Conservation (phyloP, 495 filamentous ascomycete species). For the Glonium stellatum region DNA sequence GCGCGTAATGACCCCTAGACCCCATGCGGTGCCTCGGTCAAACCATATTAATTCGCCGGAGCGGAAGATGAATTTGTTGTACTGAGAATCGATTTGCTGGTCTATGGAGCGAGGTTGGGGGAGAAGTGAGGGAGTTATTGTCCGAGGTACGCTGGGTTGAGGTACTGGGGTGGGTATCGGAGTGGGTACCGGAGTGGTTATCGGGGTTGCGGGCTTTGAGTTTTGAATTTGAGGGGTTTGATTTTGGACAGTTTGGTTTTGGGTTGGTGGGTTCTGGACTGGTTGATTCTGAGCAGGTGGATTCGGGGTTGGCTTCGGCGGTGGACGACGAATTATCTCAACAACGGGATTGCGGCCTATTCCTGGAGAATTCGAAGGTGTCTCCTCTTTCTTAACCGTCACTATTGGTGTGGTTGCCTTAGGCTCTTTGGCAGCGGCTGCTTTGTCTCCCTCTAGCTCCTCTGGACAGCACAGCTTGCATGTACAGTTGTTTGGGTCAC, state of each 20-base stretch:
- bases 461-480: constrained; percentile 49
- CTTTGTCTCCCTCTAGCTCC: constrained; percentile 34
- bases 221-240: background rate
- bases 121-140: constrained; percentile 34
- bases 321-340: background rate
- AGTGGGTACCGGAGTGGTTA: background rate
- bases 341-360: background rate
- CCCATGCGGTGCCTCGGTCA: constrained; percentile 49
- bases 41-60: constrained; percentile 57
- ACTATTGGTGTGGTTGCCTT: constrained; percentile 16
- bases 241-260: background rate
- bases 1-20: constrained; percentile 45
- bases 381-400: constrained; percentile 29
- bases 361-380: background rate
- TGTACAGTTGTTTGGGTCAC: constrained; percentile 50
- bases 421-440: constrained; percentile 14
- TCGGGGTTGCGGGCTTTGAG: no score
- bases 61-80: constrained; percentile 47
- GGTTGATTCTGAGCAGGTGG: background rate
- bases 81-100: constrained; percentile 41
- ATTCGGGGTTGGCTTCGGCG: background rate
- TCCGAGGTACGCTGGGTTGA: constrained; percentile 5
- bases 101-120: constrained; percentile 38
- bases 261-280: background rate
- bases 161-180: background rate